Conservation (phyloP, 257 asterid species). For the Ocimum tenuiflorum region DNA sequence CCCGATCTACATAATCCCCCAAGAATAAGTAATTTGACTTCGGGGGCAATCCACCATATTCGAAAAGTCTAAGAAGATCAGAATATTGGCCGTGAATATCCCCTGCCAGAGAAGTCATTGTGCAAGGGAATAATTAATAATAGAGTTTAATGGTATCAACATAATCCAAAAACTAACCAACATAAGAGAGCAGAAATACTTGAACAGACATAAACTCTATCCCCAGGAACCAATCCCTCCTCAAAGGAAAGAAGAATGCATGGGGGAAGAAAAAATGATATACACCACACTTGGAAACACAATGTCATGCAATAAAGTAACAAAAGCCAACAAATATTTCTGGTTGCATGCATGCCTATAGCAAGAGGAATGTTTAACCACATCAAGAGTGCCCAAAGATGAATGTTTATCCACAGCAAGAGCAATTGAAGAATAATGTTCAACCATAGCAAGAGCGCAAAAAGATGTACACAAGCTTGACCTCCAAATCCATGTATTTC, state of each 20-base stretch:
- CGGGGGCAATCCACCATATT: slow-evolving; percentile 66
- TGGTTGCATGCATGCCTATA: no score
- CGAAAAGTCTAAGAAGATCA: slow-evolving; percentile 66
- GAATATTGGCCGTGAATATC: slow-evolving; percentile 76
- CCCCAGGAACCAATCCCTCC: background rate
- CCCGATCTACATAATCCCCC: slow-evolving; percentile 79
- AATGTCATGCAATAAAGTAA: no score
- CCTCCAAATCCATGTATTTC: background rate
- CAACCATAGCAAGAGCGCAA: background rate
- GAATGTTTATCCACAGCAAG: no score
- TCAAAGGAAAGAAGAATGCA: background rate
- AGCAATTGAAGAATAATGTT: no score
- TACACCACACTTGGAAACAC: background rate
- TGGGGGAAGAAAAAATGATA: background rate
- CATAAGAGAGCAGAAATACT: no score
- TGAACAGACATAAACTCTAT: no score
- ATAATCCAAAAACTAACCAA: background rate
- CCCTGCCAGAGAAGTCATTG: slow-evolving; percentile 29
- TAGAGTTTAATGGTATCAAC: background rate
- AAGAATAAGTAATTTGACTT: slow-evolving; percentile 56
- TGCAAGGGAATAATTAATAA: background rate
- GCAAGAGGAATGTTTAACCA: no score
- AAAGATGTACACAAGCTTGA: background rate
- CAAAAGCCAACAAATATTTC: no score
- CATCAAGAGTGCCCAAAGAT: no score